A percentile compares a stretch with the other conserved stretches of the same genome.
These are phyloP conservation scores for Collybiopsis confluens DNA, from an alignment of 768 basidiomycete species.

Conservation along the genomic window DNA sequence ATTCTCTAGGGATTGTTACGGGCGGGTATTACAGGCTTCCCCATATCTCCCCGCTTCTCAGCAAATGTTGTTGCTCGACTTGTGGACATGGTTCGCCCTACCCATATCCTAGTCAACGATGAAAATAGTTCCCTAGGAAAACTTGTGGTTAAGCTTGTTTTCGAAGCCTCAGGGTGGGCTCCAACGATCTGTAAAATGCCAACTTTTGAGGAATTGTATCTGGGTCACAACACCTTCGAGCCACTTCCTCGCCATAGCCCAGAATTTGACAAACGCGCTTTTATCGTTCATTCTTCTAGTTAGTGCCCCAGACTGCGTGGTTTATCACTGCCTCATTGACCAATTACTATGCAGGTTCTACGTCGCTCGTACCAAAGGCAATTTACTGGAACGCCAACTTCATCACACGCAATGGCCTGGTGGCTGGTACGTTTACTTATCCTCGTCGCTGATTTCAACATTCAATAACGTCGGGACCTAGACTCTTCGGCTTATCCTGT, in stretches of 20 bases:
- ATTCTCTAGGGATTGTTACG: not conserved
- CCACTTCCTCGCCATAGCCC: not conserved
- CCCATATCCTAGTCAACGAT: not conserved
- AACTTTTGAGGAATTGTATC: not conserved
- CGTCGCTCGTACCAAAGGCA: not conserved
- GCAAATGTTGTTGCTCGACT: not conserved
- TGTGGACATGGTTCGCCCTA: not conserved
- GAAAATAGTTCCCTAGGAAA: no score
- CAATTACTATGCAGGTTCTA: not conserved
- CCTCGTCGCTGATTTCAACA: no score
- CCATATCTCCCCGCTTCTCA: not conserved
- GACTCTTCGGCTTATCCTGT: not conserved
- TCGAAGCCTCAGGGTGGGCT: no score
- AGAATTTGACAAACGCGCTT: not conserved
- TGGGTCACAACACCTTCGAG: not conserved
- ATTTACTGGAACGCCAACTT: not conserved
- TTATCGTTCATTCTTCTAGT: not conserved
- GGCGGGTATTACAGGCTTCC: not conserved
- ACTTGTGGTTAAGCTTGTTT: no score
- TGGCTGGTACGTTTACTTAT: not conserved
- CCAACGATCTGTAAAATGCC: not conserved
- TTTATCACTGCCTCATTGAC: no score
- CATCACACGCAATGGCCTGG: not conserved
- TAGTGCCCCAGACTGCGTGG: no score
- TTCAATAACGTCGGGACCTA: not conserved